Conservation (phyloP, 2,329 filamentous ascomycete genomes). For the Whalleya microplaca region DNA sequence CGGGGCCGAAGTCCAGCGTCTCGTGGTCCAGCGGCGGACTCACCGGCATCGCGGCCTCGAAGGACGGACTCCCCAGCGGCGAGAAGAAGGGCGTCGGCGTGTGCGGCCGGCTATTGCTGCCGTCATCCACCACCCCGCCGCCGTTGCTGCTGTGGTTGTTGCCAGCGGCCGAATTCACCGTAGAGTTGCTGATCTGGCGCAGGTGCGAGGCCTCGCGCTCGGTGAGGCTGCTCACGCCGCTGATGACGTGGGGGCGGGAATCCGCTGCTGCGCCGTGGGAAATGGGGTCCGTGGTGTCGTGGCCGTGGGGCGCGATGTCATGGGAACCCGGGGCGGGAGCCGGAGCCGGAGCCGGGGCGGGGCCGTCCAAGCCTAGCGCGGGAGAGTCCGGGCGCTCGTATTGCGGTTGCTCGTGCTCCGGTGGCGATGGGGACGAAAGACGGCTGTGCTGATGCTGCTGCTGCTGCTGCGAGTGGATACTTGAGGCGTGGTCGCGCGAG, state of each 20-base stretch:
- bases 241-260: constrained; percentile 31
- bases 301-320: too few species aligned
- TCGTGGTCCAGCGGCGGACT: constrained; percentile 24
- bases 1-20: constrained; percentile 20
- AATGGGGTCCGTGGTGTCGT: too few species aligned
- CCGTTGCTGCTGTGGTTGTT: constrained; percentile 28
- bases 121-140: constrained; percentile 3
- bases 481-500: constrained; percentile 39
- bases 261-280: constrained; percentile 1
- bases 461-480: constrained; percentile 23
- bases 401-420: not conserved
- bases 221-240: constrained; percentile 47
- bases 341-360: not conserved
- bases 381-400: constrained; percentile 33
- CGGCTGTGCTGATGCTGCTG: constrained; percentile 5
- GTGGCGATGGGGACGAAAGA: constrained; percentile 10
- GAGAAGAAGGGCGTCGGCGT: constrained; percentile 7
- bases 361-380: constrained; percentile 22
- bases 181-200: constrained; percentile 47
- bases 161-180: constrained; percentile 37
- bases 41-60: constrained; percentile 10
- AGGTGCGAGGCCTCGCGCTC: constrained; percentile 46
- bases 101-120: not conserved
- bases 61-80: constrained; percentile 7
- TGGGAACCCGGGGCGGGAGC: too few species aligned